phyloP scores from a whole-genome alignment of 352 stramenopile species.

The Thalassiosira livingstoniorum region DNA sequence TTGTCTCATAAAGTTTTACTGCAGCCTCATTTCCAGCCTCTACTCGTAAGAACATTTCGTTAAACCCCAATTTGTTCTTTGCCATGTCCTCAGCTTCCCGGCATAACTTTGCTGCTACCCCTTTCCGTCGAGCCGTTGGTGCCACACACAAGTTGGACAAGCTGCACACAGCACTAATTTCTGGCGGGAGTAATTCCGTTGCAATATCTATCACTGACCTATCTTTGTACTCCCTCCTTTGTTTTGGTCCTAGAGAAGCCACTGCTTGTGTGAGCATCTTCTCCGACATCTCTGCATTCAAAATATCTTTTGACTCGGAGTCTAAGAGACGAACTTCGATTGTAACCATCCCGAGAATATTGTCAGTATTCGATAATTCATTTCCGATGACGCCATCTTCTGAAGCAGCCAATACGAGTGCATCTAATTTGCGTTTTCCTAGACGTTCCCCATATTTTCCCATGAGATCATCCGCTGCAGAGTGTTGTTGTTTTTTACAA shows the following conservation, averaged over 20 bases:
- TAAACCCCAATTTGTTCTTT: slow-evolving; percentile 57
- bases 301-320: slow-evolving; percentile 31
- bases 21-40: slow-evolving; percentile 69
- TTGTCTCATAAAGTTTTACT: slow-evolving; percentile 64
- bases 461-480: slow-evolving; percentile 61
- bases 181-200: slow-evolving; percentile 52
- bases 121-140: slow-evolving; percentile 51
- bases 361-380: slow-evolving; percentile 21
- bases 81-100: slow-evolving; percentile 61
- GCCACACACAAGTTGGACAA: slow-evolving; percentile 73
- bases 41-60: slow-evolving; percentile 65
- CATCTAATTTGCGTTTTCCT: slow-evolving; percentile 64
- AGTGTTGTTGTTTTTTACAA: no score
- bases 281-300: slow-evolving; percentile 62
- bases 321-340: slow-evolving; percentile 69
- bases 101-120: slow-evolving; percentile 64
- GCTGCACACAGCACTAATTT: slow-evolving; percentile 62
- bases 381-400: slow-evolving; percentile 25
- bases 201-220: slow-evolving; percentile 59
- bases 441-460: slow-evolving; percentile 74
- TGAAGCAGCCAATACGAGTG: slow-evolving; percentile 48
- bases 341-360: slow-evolving; percentile 64
- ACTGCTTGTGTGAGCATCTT: slow-evolving; percentile 62
- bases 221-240: slow-evolving; percentile 74
- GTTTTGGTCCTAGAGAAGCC: slow-evolving; percentile 66